A percentile compares a stretch with the other conserved stretches of the same genome.
Conservation (phyloP, 148 eudicot genomes). For the Persicaria tinctoria region DNA sequence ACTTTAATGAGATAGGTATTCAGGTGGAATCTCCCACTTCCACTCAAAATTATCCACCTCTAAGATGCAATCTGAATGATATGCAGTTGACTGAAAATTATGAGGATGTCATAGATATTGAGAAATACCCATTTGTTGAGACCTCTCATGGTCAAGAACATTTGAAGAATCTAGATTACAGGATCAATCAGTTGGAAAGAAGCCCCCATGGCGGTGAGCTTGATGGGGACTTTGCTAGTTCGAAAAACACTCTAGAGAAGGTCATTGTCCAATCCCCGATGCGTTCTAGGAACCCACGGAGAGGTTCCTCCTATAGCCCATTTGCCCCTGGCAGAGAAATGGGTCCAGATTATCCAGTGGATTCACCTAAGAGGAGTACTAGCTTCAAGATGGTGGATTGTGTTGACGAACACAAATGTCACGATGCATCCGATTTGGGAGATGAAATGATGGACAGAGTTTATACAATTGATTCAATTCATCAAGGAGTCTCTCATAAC, state of each 20-base stretch:
- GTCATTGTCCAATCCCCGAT: constrained; percentile 62
- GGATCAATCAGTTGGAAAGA: constrained; percentile 75
- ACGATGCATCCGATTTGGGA: constrained; percentile 50
- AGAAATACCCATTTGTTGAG: constrained; percentile 65
- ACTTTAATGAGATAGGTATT: constrained; percentile 31
- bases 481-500: constrained; percentile 39
- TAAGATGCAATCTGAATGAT: constrained; percentile 54
- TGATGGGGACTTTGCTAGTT: constrained; percentile 32
- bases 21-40: constrained; percentile 35
- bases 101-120: constrained; percentile 49
- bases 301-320: constrained; percentile 43
- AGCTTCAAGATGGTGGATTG: constrained; percentile 45
- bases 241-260: constrained; percentile 55
- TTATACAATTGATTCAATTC: constrained; percentile 81
- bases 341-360: constrained; percentile 31
- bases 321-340: constrained; percentile 28
- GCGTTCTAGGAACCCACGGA: constrained; percentile 37
- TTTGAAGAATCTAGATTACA: constrained; percentile 59
- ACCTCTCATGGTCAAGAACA: constrained; percentile 50
- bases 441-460: constrained; percentile 81
- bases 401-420: constrained; percentile 43
- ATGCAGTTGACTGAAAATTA: constrained; percentile 39
- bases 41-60: constrained; percentile 59
- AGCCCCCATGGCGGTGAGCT: constrained; percentile 44
- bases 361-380: constrained; percentile 50